Evolutionary conservation across 2,329 filamentous ascomycete genomes (phyloP).

Genomic region (Dactylonectria macrodidyma): DNA sequence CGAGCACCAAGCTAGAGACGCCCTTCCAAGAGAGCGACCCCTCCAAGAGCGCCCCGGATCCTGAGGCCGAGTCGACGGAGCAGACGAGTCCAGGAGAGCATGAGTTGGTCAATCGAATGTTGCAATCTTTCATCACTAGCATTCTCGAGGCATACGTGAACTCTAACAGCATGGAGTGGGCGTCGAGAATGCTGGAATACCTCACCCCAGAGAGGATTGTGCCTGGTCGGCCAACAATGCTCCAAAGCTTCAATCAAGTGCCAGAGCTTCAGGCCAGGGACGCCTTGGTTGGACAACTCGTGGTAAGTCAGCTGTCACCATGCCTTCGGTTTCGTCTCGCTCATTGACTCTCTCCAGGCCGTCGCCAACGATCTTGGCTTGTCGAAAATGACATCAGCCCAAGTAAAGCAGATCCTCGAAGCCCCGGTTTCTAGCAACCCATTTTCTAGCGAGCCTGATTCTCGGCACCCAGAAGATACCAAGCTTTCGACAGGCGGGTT

Average conservation of each 20-base stretch:
- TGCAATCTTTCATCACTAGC: conserved; percentile 85
- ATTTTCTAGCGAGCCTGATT: conserved; percentile 61
- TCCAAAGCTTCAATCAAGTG: conserved; percentile 76
- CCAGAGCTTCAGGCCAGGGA: conserved; percentile 73
- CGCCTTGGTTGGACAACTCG: conserved; percentile 79
- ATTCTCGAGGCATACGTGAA: conserved; percentile 82
- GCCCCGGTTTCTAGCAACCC: conserved; percentile 61
- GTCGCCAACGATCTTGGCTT: conserved; percentile 75
- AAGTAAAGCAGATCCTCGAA: conserved; percentile 63
- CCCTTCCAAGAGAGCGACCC: conserved; percentile 68
- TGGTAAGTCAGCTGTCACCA: conserved; percentile 61
- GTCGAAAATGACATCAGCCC: conserved; percentile 59
- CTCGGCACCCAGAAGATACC: conserved; percentile 65
- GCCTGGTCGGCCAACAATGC: conserved; percentile 72
- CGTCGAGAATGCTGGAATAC: conserved; percentile 76
- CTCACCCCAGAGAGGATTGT: conserved; percentile 76
- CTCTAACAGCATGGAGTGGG: conserved; percentile 72
- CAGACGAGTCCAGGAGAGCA: conserved; percentile 67
- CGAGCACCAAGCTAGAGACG: conserved; percentile 69
- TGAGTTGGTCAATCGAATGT: conserved; percentile 73
- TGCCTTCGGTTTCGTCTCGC: background rate
- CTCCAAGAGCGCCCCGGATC: conserved; percentile 73
- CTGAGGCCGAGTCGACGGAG: conserved; percentile 63
- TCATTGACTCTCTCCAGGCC: conserved; percentile 59
- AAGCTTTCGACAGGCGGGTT: conserved; percentile 72